These are phyloP conservation scores for Triticum monococcum DNA, from an alignment of 176 grass and related monocot species.

Conservation along the genomic window DNA sequence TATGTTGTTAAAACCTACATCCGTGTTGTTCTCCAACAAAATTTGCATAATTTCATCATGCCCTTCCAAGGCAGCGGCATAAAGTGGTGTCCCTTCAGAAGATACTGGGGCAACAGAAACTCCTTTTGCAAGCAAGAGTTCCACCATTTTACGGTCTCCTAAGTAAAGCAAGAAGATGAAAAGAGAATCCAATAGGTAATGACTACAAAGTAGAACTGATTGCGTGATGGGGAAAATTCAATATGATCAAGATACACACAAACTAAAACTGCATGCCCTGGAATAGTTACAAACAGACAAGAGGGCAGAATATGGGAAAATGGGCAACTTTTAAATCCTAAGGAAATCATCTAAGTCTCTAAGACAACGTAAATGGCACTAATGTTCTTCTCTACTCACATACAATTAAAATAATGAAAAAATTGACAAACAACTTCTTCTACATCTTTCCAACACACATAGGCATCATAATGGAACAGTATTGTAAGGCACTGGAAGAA, in stretches of 20 bases:
- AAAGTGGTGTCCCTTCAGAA: constrained; percentile 9
- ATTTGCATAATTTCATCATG: not conserved
- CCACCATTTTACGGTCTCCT: constrained; percentile 8
- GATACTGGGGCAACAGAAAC: not conserved
- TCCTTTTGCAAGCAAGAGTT: not conserved
- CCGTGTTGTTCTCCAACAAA: constrained; percentile 4
- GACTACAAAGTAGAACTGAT: not conserved
- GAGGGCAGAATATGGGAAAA: not conserved
- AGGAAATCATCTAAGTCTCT: not conserved
- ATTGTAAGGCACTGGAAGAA: not conserved
- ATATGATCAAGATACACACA: not conserved
- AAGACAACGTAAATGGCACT: not conserved
- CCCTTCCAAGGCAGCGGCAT: not conserved
- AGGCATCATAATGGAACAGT: not conserved
- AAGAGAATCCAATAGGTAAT: not conserved
- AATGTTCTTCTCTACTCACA: not conserved
- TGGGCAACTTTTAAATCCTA: not conserved
- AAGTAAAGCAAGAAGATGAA: not conserved
- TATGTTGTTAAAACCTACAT: not conserved
- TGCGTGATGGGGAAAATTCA: not conserved
- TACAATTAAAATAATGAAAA: not conserved
- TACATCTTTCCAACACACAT: not conserved
- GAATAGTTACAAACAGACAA: not conserved
- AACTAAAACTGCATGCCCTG: not conserved
- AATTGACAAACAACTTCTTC: not conserved